phyloP scores from a whole-genome alignment of 2,329 filamentous ascomycete genomes.

The Cercospora zeina region DNA sequence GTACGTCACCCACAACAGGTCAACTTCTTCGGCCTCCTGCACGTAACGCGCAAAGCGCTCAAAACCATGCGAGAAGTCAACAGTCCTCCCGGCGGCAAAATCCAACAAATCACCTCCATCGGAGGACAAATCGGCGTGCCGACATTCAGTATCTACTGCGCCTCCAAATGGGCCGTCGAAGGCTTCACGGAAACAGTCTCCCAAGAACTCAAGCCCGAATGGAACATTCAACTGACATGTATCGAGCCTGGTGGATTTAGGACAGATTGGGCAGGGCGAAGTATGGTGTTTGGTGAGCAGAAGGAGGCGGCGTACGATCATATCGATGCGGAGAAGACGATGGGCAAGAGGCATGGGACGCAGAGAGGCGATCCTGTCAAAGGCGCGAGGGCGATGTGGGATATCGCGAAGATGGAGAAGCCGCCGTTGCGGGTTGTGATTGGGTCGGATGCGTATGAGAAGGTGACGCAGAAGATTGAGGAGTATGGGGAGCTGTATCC shows the following conservation, averaged over 20 bases:
- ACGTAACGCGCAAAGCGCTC: slow-evolving; percentile 53
- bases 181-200: slow-evolving; percentile 50
- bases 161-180: slow-evolving; percentile 52
- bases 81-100: slow-evolving; percentile 52
- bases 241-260: slow-evolving; percentile 52
- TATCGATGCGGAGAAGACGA: slow-evolving; percentile 47
- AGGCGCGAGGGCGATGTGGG: slow-evolving; percentile 53
- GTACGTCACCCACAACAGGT: slow-evolving; percentile 38
- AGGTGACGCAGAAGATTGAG: slow-evolving; percentile 54
- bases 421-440: slow-evolving; percentile 56
- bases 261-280: slow-evolving; percentile 50
- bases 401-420: slow-evolving; percentile 55
- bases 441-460: slow-evolving; percentile 55
- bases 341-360: slow-evolving; percentile 45
- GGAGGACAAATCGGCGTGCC: slow-evolving; percentile 50
- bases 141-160: slow-evolving; percentile 45
- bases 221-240: slow-evolving; percentile 49
- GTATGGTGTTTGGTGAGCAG: slow-evolving; percentile 50
- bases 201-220: slow-evolving; percentile 49
- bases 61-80: slow-evolving; percentile 49
- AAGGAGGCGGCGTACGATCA: slow-evolving; percentile 52
- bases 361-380: slow-evolving; percentile 55
- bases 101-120: slow-evolving; percentile 59
- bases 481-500: slow-evolving; percentile 51
- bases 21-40: slow-evolving; percentile 60